Conservation (phyloP, 345 rosid genomes). For the Physaria fendleri region DNA sequence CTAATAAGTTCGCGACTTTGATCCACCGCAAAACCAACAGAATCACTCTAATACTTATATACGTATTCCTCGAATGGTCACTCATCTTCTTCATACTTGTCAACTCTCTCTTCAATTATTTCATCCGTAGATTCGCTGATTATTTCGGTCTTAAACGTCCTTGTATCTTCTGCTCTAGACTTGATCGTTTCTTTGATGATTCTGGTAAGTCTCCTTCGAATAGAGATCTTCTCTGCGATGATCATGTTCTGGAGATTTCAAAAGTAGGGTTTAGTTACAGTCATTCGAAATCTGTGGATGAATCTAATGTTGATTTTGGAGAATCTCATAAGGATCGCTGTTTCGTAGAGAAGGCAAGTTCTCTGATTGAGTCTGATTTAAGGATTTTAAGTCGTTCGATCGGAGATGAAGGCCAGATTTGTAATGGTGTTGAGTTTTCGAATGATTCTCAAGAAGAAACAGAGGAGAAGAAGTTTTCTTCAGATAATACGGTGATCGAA, state of each 20-base stretch:
- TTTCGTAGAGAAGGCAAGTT: conserved; percentile 28
- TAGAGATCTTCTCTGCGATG: conserved; percentile 69
- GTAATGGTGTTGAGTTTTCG: conserved; percentile 26
- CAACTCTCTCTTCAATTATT: conserved; percentile 73
- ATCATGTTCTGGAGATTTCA: conserved; percentile 71
- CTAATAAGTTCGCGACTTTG: conserved; percentile 80
- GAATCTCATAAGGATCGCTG: conserved; percentile 27
- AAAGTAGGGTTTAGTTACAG: conserved; percentile 27
- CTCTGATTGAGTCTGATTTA: conserved; percentile 39
- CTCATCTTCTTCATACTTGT: conserved; percentile 71
- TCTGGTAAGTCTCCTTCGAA: conserved; percentile 35
- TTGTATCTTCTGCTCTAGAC: conserved; percentile 76
- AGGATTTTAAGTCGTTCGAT: conserved; percentile 30
- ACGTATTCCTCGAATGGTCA: conserved; percentile 85
- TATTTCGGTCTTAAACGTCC: conserved; percentile 83
- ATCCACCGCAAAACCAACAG: conserved; percentile 70
- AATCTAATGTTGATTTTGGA: conserved; percentile 35
- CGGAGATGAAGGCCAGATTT: conserved; percentile 29
- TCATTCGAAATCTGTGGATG: conserved; percentile 47
- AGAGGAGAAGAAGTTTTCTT: background rate
- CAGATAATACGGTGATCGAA: conserved; percentile 26
- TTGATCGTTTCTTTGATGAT: conserved; percentile 68
- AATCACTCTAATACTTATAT: conserved; percentile 66
- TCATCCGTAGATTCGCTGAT: conserved; percentile 76
- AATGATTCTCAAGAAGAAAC: conserved; percentile 4